Evolutionary conservation across 1,284 basidiomycete species (phyloP).

Genomic region (Wolfiporia cocos): DNA sequence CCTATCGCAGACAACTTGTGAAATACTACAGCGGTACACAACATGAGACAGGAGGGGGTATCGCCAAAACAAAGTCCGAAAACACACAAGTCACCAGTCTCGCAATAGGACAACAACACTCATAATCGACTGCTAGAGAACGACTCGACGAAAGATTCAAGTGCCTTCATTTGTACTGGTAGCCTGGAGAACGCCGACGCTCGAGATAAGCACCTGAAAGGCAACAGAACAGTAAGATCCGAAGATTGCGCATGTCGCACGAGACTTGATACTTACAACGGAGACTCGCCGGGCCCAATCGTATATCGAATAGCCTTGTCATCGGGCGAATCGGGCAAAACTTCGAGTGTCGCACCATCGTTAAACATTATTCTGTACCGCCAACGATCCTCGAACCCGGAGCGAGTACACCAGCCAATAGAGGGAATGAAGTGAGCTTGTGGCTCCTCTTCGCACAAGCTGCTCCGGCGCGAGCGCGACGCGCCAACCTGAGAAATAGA

Average conservation of each 20-base stretch:
- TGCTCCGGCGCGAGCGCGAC: neutral
- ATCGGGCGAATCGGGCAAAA: constrained; percentile 30
- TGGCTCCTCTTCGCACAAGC: neutral
- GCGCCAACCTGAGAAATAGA: neutral
- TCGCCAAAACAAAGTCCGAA: too few relatives aligned
- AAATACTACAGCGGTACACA: too few relatives aligned
- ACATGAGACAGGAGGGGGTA: too few relatives aligned
- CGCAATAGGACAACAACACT: neutral
- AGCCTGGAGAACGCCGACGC: constrained; percentile 27
- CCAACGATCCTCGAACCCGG: constrained; percentile 27
- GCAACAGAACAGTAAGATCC: neutral
- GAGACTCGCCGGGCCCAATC: constrained; percentile 20
- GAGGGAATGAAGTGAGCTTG: constrained; percentile 33
- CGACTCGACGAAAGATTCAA: constrained; percentile 35
- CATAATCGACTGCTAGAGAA: constrained; percentile 19
- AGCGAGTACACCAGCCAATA: constrained; percentile 40
- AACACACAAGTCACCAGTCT: neutral
- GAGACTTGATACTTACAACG: constrained; percentile 20
- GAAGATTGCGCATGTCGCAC: neutral
- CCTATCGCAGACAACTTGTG: too few relatives aligned
- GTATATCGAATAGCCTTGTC: constrained; percentile 34
- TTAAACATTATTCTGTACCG: constrained; percentile 40
- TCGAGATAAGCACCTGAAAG: constrained; percentile 22
- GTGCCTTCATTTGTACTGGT: constrained; percentile 36
- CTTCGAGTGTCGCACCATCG: constrained; percentile 36